phyloP scores from a whole-genome alignment of 768 basidiomycete species.

The Zangia roseola region DNA sequence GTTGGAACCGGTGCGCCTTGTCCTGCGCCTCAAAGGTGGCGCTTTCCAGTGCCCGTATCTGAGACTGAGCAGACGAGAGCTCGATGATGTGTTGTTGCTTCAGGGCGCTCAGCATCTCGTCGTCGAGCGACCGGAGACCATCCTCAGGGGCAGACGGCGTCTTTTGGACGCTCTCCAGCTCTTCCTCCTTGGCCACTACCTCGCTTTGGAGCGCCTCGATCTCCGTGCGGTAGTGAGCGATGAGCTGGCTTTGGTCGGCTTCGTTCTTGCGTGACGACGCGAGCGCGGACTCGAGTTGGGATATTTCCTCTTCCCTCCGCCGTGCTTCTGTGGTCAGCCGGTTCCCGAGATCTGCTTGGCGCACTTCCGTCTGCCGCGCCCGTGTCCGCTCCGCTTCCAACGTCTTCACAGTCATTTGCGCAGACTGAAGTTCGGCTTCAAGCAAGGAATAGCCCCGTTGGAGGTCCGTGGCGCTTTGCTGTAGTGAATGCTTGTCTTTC shows the following conservation, averaged over 20 bases:
- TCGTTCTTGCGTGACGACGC: constrained; percentile 44
- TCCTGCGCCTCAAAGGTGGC: constrained; percentile 72
- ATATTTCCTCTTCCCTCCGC: constrained; percentile 53
- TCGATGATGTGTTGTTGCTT: constrained; percentile 77
- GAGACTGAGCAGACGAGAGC: constrained; percentile 75
- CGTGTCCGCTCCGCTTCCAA: constrained; percentile 66
- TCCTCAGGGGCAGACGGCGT: constrained; percentile 39
- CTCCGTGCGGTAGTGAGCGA: constrained; percentile 65
- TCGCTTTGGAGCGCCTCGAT: constrained; percentile 69
- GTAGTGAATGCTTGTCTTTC: constrained; percentile 48
- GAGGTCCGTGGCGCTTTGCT: constrained; percentile 54
- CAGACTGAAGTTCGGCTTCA: constrained; percentile 57
- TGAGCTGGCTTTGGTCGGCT: constrained; percentile 63
- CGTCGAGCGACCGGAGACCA: constrained; percentile 57
- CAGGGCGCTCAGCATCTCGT: constrained; percentile 69
- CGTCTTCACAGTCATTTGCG: constrained; percentile 51
- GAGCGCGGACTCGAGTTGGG: constrained; percentile 50
- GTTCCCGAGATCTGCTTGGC: constrained; percentile 58
- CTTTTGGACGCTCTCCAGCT: constrained; percentile 54
- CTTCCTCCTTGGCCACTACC: constrained; percentile 59
- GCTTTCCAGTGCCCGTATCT: constrained; percentile 75
- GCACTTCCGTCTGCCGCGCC: constrained; percentile 54
- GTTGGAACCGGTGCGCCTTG: constrained; percentile 62
- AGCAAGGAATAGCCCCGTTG: constrained; percentile 62
- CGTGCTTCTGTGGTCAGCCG: constrained; percentile 45